Evolutionary conservation across 2,329 filamentous ascomycete genomes (phyloP).

Genomic region (Aspergillus aculeatinus): DNA sequence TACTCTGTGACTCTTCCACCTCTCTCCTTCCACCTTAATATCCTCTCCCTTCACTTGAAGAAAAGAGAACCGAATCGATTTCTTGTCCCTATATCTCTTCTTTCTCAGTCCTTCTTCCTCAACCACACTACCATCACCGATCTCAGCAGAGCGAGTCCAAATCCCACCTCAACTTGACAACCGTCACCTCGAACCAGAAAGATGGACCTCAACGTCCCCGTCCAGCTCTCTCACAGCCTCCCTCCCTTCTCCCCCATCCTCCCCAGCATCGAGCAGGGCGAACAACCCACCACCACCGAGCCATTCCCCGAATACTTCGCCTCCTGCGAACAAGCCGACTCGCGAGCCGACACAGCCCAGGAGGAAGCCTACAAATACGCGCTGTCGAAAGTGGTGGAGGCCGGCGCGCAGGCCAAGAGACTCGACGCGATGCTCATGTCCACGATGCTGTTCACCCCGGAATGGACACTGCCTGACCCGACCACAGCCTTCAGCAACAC

Average conservation of each 20-base stretch:
- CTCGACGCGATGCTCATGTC: conserved; percentile 17
- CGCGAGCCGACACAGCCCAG: conserved; percentile 10
- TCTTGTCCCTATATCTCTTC: too few relatives aligned
- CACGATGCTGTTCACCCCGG: background rate
- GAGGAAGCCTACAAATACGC: conserved; percentile 26
- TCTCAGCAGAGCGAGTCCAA: too few relatives aligned
- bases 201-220: background rate
- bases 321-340: conserved; percentile 9
- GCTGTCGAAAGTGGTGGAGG: conserved; percentile 24
- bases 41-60: background rate
- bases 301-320: conserved; percentile 31
- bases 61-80: too few relatives aligned
- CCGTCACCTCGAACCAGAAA: background rate
- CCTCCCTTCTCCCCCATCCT: background rate
- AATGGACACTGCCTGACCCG: background rate
- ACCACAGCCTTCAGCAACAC: background rate
- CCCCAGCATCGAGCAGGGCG: background rate
- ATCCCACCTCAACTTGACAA: background rate
- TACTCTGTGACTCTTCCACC: background rate
- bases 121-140: too few relatives aligned
- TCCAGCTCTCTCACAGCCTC: background rate
- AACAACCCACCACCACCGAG: conserved; percentile 14
- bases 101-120: too few relatives aligned
- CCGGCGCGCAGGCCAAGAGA: conserved; percentile 16
- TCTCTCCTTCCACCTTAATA: background rate